Base-by-base conservation (phyloP, 805 yeast genomes). In the Candida oleophila region DNA sequence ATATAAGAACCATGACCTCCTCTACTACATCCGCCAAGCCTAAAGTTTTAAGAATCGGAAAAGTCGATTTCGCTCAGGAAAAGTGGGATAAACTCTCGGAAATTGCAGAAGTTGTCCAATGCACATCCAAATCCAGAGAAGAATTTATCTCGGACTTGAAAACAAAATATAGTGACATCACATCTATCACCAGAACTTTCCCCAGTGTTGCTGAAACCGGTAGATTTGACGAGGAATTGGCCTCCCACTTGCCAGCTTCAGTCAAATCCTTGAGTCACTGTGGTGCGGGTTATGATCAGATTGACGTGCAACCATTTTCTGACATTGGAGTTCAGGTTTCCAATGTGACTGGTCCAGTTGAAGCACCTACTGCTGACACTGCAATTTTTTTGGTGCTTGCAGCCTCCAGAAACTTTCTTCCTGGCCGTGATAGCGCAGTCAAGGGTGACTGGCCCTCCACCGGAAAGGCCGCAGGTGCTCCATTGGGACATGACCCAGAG, bases 281-380 rank as follows among this genome's bases (percentile, higher is more conserved):
- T 49, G 91, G 91, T 47, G 92, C 92, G 0, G 91, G 87, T 3
- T 85, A 85, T 62, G 92, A 85, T 59, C 89, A 85, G 63, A 70
- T 85, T 38, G 87, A 84, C 52, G 75, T 79, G 3, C 69, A 67
- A 20, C 77, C 80, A 16, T 76, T 83, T 50, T 68, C 74, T 3
- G 70, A 68, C 19, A 68, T 74, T 35, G 73, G 75, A 22, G 79
- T 85, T 51, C 89, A 83, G 61, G 73, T 85, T n/a, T 74, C 87
- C 41, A 82, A 85, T 61, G 79, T 81, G 19, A 88, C 91, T 7
- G 70, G 68, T 3, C 74, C 85, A 7, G 91, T 85, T 12, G 85
- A 82, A 56, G 76, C 75, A 18, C 82, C 90, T 11, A 86, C 91
- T 2, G 90, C 91, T 3, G 85, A 80, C 54, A 79, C 87, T 3